phyloP scores from a whole-genome alignment of 768 basidiomycete genomes.

The Albatrellus ellisii region DNA sequence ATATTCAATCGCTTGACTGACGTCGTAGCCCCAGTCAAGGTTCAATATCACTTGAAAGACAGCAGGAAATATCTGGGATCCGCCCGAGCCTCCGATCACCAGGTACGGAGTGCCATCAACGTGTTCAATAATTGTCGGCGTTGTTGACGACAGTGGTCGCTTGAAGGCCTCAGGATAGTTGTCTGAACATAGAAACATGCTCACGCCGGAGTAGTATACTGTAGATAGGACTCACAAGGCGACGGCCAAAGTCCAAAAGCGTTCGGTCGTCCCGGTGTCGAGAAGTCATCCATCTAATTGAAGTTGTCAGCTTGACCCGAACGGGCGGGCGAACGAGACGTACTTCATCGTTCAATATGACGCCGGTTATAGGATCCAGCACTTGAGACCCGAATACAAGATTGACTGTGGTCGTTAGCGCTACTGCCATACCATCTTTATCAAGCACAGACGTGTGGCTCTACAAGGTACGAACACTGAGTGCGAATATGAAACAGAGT shows the following conservation, averaged over 20 bases:
- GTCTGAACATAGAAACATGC: constrained; percentile 28
- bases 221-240: constrained; percentile 32
- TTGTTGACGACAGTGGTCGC: constrained; percentile 79
- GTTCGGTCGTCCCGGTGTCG: constrained; percentile 73
- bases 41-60: constrained; percentile 73
- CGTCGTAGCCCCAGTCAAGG: constrained; percentile 70
- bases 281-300: constrained; percentile 80
- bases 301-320: neutral
- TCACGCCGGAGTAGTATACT: constrained; percentile 4
- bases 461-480: constrained; percentile 22
- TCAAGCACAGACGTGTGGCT: constrained; percentile 83
- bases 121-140: constrained; percentile 71
- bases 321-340: constrained; percentile 6
- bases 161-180: constrained; percentile 87
- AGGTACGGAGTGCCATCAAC: constrained; percentile 59
- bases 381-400: constrained; percentile 81
- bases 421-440: constrained; percentile 73
- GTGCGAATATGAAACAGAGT: neutral
- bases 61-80: constrained; percentile 71
- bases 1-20: constrained; percentile 71
- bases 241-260: constrained; percentile 74
- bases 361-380: constrained; percentile 75
- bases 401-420: constrained; percentile 85
- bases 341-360: constrained; percentile 83
- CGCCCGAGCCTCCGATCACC: constrained; percentile 78